Percentiles rank a stretch among this genome's conserved stretches.
Conservation (phyloP, 108 stramenopile species). For the Cylindrotheca closterium region DNA sequence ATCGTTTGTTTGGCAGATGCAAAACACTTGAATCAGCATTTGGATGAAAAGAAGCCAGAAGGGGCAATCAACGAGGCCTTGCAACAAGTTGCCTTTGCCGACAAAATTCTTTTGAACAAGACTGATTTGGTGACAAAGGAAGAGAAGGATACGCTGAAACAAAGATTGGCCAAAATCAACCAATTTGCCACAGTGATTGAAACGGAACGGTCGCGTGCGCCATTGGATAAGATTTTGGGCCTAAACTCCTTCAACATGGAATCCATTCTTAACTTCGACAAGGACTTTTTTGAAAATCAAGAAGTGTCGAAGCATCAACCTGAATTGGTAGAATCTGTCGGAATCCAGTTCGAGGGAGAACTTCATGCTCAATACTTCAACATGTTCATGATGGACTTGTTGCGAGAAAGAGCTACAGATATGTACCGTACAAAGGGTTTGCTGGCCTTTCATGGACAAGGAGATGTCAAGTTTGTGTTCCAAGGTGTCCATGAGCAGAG, state of each 20-base stretch:
- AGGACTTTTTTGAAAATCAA: conserved; percentile 82
- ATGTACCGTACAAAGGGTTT: conserved; percentile 93
- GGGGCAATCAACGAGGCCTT: conserved; percentile 88
- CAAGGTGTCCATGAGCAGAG: conserved; percentile 98
- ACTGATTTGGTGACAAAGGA: conserved; percentile 89
- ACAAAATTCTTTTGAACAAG: conserved; percentile 97
- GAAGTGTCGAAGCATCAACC: conserved; percentile 88
- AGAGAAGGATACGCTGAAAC: conserved; percentile 82
- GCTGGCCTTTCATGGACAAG: conserved; percentile 92
- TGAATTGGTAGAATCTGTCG: conserved; percentile 86
- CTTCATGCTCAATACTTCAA: conserved; percentile 95
- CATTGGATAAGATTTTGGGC: conserved; percentile 85
- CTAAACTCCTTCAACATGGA: conserved; percentile 91
- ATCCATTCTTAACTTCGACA: conserved; percentile 81
- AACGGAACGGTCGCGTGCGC: conserved; percentile 79
- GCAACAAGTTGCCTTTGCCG: conserved; percentile 97
- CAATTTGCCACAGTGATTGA: conserved; percentile 89
- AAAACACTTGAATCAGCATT: conserved; percentile 86
- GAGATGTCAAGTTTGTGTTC: conserved; percentile 94
- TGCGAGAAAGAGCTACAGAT: conserved; percentile 88
- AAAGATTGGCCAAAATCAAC: conserved; percentile 74
- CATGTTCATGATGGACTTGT: conserved; percentile 95
- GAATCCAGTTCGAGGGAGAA: conserved; percentile 83
- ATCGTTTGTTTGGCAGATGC: conserved; percentile 92
- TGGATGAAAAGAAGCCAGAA: conserved; percentile 92